A percentile compares a stretch with the other conserved stretches of the same genome.
phyloP scores from a whole-genome alignment of 2,329 filamentous ascomycete species.

The Curvularia hawaiiensis region DNA sequence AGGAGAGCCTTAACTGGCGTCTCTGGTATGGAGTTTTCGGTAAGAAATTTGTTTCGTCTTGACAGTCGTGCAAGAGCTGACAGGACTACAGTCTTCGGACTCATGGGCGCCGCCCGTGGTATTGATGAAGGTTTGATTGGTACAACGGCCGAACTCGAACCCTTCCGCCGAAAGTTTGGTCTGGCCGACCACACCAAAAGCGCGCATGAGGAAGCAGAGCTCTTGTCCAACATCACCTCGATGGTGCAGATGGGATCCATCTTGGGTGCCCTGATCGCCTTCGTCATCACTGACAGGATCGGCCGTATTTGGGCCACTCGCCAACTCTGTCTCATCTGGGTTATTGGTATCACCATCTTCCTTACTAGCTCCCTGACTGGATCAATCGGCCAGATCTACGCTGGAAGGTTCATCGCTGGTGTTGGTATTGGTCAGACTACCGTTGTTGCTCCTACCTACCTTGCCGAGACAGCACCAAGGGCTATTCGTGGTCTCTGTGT shows the following conservation, averaged over 20 bases:
- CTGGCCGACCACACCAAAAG: conserved; percentile 39
- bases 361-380: conserved; percentile 44
- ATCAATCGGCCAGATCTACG: conserved; percentile 60
- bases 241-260: conserved; percentile 85
- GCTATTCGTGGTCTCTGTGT: conserved; percentile 75
- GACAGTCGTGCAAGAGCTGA: conserved; percentile 11
- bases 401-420: conserved; percentile 69
- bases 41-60: conserved; percentile 17
- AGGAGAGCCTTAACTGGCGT: conserved; percentile 75
- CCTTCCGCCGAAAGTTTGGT: conserved; percentile 47
- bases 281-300: conserved; percentile 54
- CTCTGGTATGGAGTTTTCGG: conserved; percentile 75
- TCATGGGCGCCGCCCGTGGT: conserved; percentile 78
- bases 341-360: conserved; percentile 50
- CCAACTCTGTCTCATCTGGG: conserved; percentile 50
- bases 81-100: conserved; percentile 58
- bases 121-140: conserved; percentile 82
- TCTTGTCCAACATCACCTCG: conserved; percentile 69
- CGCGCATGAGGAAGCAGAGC: conserved; percentile 40
- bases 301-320: conserved; percentile 52
- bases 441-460: conserved; percentile 72
- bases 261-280: conserved; percentile 68
- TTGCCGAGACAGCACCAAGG: conserved; percentile 73
- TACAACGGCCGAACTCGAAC: conserved; percentile 59
- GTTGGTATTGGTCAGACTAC: conserved; percentile 70